Evolutionary conservation across 345 rosid genomes (phyloP), one percentile per base, ranked within the genome.

Genomic region (Salix purpurea): DNA sequence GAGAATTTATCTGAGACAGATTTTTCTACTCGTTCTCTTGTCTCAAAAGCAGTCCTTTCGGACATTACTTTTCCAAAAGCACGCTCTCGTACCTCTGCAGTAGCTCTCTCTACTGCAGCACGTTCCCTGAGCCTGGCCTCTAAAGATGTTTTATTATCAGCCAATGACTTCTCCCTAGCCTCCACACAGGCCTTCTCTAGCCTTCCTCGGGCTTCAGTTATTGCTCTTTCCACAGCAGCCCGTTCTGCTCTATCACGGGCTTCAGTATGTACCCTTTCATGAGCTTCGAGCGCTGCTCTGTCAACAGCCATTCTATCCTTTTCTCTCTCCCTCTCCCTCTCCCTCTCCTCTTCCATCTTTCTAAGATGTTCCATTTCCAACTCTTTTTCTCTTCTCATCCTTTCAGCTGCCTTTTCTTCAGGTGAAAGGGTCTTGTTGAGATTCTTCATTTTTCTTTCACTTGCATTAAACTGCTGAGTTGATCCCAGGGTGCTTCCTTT

Each of bases 251-350:
- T 89, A 66, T 84, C 94, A 74, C 87, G 89, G 61, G 81, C 78
- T 80, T 88, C 91, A 76, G 83, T 70, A 62, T 71, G 79, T 37
- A 81, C 89, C 79, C 82, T 83, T 50, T 88, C 91, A 70, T 80
- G 87, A 67, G 90, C 90, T 82, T 89, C 92, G 42, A 88, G 88
- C 40, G 79, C 75, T 66, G 88, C 80, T 71, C 79, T 82, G 74
- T 96, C 96, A 50, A 93, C 90, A 54, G 91, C 94, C 97, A 96
- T 93, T 84, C 95, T 91, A 76, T 96, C 99, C 79, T 96, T 93
- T 81, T 92, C 99, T 77, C 96, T 89, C 74, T 96, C 98, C 78
- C 93, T 90, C 76, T 91, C 95, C 81, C 32, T 30, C 32, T 30
- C 99, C 81, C 84, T 88, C 84, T 92, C 93, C 83, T 90, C 98